Conservation (phyloP, 352 stramenopile species). For the Phytophthora megakarya region DNA sequence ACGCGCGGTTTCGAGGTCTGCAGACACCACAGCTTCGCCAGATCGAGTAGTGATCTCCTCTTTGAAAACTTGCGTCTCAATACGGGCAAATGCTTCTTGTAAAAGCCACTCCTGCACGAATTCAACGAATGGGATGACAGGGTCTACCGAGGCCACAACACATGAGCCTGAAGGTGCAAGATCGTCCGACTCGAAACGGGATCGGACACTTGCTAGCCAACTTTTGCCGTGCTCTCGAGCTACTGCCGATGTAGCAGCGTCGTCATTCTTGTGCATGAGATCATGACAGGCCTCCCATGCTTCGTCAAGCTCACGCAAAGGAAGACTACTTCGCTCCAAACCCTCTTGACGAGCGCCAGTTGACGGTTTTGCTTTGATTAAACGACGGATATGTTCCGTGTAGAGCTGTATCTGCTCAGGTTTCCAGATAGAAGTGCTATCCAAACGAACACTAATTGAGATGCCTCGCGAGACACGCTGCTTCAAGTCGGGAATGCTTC, state of each 20-base stretch:
- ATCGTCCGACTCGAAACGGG: slow-evolving; percentile 47
- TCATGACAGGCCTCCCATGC: slow-evolving; percentile 59
- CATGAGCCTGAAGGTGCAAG: neutral
- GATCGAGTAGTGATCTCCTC: slow-evolving; percentile 49
- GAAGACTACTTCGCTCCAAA: slow-evolving; percentile 36
- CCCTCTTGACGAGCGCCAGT: slow-evolving; percentile 11
- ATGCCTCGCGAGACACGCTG: slow-evolving; percentile 69
- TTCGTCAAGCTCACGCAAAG: slow-evolving; percentile 46
- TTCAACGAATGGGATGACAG: slow-evolving; percentile 48
- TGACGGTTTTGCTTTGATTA: slow-evolving; percentile 26
- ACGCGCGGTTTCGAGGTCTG: slow-evolving; percentile 51
- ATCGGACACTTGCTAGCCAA: slow-evolving; percentile 51
- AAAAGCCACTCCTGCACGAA: slow-evolving; percentile 85
- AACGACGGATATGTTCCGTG: slow-evolving; percentile 43
- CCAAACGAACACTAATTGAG: slow-evolving; percentile 69
- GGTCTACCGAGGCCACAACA: neutral
- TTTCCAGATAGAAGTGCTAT: slow-evolving; percentile 50
- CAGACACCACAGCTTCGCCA: slow-evolving; percentile 47
- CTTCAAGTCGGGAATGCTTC: slow-evolving; percentile 83
- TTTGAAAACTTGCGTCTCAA: slow-evolving; percentile 64
- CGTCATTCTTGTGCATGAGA: slow-evolving; percentile 30
- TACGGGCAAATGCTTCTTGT: slow-evolving; percentile 60
- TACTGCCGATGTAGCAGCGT: slow-evolving; percentile 12
- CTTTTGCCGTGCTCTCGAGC: slow-evolving; percentile 36
- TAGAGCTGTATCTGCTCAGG: slow-evolving; percentile 47